A percentile compares a stretch with the other conserved stretches of the same genome.
phyloP scores from a whole-genome alignment of 306 rosid genomes.

The Astragalus membranaceus region DNA sequence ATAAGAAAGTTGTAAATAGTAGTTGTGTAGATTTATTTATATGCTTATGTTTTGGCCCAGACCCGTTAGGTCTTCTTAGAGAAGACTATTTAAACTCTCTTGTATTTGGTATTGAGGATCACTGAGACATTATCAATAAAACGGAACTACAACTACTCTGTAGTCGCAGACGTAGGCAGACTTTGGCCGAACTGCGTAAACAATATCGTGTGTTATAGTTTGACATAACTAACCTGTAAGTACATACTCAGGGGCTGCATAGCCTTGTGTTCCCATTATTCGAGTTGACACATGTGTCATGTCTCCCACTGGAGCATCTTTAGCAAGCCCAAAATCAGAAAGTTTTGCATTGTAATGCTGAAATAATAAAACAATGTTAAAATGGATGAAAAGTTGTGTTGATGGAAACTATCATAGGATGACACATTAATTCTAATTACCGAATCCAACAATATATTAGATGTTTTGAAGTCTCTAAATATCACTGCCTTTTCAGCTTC shows the following conservation, averaged over 20 bases:
- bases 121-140: no score
- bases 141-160: no score
- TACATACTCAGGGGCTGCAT: constrained; percentile 62
- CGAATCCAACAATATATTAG: constrained; percentile 50
- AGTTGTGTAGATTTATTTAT: no score
- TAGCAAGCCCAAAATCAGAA: constrained; percentile 64
- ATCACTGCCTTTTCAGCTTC: constrained; percentile 47
- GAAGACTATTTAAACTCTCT: no score
- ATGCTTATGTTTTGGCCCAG: no score
- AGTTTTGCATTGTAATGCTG: constrained; percentile 65
- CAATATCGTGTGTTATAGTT: no score
- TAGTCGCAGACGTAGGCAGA: no score
- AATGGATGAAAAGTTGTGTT: not conserved
- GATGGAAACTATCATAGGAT: not conserved
- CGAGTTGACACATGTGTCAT: constrained; percentile 53
- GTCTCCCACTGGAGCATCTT: constrained; percentile 57
- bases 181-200: no score
- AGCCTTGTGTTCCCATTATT: constrained; percentile 61
- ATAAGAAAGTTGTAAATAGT: no score
- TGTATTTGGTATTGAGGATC: no score
- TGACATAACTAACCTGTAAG: constrained; percentile 76
- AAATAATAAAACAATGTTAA: not conserved
- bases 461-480: constrained; percentile 62
- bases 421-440: constrained; percentile 5
- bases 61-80: no score